phyloP scores from a whole-genome alignment of 2,329 filamentous ascomycete species.

The Amesomyces nigricolor region DNA sequence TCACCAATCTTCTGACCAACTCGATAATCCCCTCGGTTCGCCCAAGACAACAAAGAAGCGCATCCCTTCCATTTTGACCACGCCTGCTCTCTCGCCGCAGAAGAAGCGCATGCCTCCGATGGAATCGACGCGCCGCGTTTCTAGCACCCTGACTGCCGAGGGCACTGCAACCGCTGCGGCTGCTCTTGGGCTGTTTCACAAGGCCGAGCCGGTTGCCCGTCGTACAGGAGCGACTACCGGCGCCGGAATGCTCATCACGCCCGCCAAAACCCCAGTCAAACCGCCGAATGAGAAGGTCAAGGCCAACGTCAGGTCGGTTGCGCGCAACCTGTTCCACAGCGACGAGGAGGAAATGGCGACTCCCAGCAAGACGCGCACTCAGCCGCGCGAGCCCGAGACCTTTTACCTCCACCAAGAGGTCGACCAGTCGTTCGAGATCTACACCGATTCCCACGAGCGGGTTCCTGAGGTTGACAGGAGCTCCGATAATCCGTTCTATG shows the following conservation, averaged over 20 bases:
- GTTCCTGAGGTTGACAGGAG: slow-evolving; percentile 62
- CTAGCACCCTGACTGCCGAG: slow-evolving; percentile 41
- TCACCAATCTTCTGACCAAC: slow-evolving; percentile 25
- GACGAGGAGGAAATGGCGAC: slow-evolving; percentile 54
- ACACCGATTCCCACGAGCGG: slow-evolving; percentile 73
- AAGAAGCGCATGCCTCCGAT: slow-evolving; percentile 47
- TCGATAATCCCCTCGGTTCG: slow-evolving; percentile 27
- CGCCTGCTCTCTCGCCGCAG: slow-evolving; percentile 43
- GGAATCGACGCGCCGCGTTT: slow-evolving; percentile 44
- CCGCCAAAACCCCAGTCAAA: slow-evolving; percentile 71
- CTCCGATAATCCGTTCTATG: slow-evolving; percentile 67
- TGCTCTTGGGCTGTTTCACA: slow-evolving; percentile 34
- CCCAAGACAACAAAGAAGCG: slow-evolving; percentile 27
- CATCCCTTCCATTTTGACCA: slow-evolving; percentile 32
- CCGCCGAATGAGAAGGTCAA: slow-evolving; percentile 46
- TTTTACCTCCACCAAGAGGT: slow-evolving; percentile 51
- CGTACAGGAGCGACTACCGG: slow-evolving; percentile 19
- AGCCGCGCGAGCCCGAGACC: slow-evolving; percentile 56
- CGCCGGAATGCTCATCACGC: slow-evolving; percentile 64
- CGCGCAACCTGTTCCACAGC: slow-evolving; percentile 57
- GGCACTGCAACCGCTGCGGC: slow-evolving; percentile 39
- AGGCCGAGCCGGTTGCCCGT: slow-evolving; percentile 28
- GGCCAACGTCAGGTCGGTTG: slow-evolving; percentile 48
- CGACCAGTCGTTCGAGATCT: slow-evolving; percentile 62
- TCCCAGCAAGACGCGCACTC: slow-evolving; percentile 52